Percentiles rank a stretch among this genome's conserved stretches.
phyloP scores from a whole-genome alignment of 352 stramenopile genomes.

The Pythium volutum region DNA sequence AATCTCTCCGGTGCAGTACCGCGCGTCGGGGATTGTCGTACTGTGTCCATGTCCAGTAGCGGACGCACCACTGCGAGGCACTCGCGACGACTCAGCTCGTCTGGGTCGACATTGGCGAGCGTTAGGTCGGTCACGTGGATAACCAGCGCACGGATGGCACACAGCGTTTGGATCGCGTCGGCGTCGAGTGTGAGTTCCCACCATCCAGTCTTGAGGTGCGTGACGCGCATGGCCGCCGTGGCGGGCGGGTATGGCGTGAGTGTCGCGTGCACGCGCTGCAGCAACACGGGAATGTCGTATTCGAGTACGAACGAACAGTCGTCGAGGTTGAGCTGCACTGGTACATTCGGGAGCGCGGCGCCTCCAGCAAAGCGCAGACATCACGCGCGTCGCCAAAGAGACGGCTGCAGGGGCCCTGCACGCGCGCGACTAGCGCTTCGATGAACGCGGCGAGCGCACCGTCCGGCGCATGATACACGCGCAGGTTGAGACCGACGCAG shows the following conservation, averaged over 20 bases:
- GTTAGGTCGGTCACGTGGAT: not conserved
- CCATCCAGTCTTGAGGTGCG: not conserved
- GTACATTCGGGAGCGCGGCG: not conserved
- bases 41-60: not conserved
- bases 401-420: not conserved
- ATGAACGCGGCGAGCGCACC: not conserved
- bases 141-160: not conserved
- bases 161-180: not conserved
- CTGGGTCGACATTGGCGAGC: not conserved
- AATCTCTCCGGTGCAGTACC: no score
- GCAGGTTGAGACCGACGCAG: not conserved
- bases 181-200: no score
- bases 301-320: not conserved
- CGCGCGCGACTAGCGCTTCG: not conserved
- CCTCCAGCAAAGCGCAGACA: not conserved
- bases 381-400: no score
- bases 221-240: not conserved
- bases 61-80: not conserved
- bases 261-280: not conserved
- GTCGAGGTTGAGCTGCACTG: not conserved
- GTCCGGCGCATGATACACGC: no score
- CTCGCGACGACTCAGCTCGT: not conserved
- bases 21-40: no score
- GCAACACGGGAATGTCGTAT: not conserved
- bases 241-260: not conserved